Conservation (phyloP, 495 filamentous ascomycete genomes). For the Trichoderma gamsii region DNA sequence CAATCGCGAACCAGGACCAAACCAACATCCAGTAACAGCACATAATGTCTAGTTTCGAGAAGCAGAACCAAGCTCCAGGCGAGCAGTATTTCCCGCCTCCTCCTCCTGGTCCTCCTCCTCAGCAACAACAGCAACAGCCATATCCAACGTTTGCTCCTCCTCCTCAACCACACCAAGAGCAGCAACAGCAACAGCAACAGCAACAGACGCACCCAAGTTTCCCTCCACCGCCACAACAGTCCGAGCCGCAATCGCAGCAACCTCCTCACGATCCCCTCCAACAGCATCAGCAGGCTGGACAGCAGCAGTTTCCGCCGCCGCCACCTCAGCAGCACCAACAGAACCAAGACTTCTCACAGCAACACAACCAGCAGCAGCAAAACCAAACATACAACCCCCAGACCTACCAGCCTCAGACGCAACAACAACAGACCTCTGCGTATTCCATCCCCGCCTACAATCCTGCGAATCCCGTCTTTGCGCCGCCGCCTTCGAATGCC, state of each 20-base stretch:
- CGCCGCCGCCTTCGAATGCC: slow-evolving; percentile 17
- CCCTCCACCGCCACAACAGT: too few species aligned
- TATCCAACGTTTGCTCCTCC: neutral
- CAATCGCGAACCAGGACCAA: neutral
- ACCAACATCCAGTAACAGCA: neutral
- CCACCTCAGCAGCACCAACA: slow-evolving; percentile 9
- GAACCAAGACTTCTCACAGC: neutral
- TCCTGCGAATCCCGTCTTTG: slow-evolving; percentile 24
- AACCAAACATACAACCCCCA: neutral
- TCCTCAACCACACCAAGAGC: neutral
- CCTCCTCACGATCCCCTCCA: too few species aligned
- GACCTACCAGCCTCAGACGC: neutral
- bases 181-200: neutral
- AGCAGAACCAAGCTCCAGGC: slow-evolving; percentile 4
- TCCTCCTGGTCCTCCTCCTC: neutral
- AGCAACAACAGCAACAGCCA: neutral
- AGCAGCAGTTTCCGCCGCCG: neutral
- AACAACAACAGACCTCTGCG: slow-evolving; percentile 18
- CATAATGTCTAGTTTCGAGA: slow-evolving; percentile 12
- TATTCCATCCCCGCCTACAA: slow-evolving; percentile 27
- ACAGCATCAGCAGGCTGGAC: neutral
- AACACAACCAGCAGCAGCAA: slow-evolving; percentile 12
- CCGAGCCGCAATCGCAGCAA: too few species aligned
- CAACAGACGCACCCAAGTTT: neutral
- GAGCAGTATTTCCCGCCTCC: slow-evolving; percentile 13